Evolutionary conservation across 108 stramenopile species (phyloP).

Genomic region (Conticribra guillardii): DNA sequence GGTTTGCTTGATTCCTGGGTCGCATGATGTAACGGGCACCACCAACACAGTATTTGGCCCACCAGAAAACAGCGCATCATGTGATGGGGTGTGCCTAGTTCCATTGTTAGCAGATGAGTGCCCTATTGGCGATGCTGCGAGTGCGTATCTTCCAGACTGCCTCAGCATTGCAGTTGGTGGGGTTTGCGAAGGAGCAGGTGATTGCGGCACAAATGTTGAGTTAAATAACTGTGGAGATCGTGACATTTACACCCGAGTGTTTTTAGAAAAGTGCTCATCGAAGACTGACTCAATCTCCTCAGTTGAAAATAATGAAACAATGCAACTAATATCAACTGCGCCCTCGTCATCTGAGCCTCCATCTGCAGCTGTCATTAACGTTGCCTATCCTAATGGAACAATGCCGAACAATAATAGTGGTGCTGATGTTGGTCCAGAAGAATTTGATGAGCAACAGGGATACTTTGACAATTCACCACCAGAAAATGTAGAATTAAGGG

Average conservation of each 20-base stretch:
- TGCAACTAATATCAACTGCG: background rate
- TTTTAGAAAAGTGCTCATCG: slow-evolving; percentile 17
- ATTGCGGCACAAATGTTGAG: slow-evolving; percentile 25
- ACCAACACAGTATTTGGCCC: too few species aligned
- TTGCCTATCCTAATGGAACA: too few species aligned
- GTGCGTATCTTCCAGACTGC: slow-evolving; percentile 24
- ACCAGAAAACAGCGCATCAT: too few species aligned
- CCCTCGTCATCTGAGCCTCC: slow-evolving; percentile 2
- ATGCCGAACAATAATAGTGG: too few species aligned
- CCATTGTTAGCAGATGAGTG: slow-evolving; percentile 28
- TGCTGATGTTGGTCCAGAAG: too few species aligned
- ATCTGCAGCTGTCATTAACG: background rate
- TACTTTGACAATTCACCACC: slow-evolving; percentile 7
- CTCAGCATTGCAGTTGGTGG: slow-evolving; percentile 22
- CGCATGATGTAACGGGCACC: too few species aligned
- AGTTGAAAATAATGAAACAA: background rate
- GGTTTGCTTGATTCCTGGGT: slow-evolving; percentile 10
- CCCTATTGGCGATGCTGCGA: background rate
- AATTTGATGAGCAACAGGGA: too few species aligned
- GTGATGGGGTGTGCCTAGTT: slow-evolving; percentile 31
- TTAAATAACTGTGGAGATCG: slow-evolving; percentile 23
- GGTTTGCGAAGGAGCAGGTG: slow-evolving; percentile 28
- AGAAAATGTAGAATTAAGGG: background rate
- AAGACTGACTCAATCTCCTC: background rate
- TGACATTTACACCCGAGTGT: slow-evolving; percentile 25